Conservation (phyloP, 441 rosid species). For the Capsella rubella region DNA sequence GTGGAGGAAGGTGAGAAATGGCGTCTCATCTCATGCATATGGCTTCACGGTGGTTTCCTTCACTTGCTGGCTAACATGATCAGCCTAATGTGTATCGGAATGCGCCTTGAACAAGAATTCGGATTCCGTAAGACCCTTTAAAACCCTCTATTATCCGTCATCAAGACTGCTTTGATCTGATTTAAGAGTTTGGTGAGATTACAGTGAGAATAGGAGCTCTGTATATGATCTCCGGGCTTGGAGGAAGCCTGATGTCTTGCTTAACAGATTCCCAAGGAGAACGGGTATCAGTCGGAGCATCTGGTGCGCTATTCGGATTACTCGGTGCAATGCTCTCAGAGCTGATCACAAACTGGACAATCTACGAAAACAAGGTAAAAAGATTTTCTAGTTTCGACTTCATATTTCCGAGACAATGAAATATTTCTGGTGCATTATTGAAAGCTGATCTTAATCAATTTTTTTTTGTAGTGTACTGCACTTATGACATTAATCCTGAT, state of each 20-base stretch:
- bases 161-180: background rate
- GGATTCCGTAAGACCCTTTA: constrained; percentile 68
- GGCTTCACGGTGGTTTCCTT: constrained; percentile 83
- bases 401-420: background rate
- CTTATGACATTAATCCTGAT: constrained; percentile 58
- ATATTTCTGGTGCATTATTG: background rate
- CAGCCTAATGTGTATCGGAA: constrained; percentile 72
- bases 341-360: constrained; percentile 87
- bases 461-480: constrained; percentile 64
- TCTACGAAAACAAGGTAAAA: constrained; percentile 74
- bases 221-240: constrained; percentile 75
- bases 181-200: constrained; percentile 16
- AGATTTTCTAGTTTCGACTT: constrained; percentile 1
- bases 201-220: constrained; percentile 75
- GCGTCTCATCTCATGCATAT: constrained; percentile 74
- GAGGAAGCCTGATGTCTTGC: constrained; percentile 82
- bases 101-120: constrained; percentile 77
- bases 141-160: background rate
- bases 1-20: constrained; percentile 57
- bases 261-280: constrained; percentile 39
- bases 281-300: constrained; percentile 79
- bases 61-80: constrained; percentile 75
- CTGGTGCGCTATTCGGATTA: constrained; percentile 87
- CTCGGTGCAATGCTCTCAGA: constrained; percentile 91
- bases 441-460: constrained; percentile 8